These are phyloP conservation scores for Kuraishia floccosa DNA, from an alignment of 805 yeast genomes.

Conservation along the genomic window DNA sequence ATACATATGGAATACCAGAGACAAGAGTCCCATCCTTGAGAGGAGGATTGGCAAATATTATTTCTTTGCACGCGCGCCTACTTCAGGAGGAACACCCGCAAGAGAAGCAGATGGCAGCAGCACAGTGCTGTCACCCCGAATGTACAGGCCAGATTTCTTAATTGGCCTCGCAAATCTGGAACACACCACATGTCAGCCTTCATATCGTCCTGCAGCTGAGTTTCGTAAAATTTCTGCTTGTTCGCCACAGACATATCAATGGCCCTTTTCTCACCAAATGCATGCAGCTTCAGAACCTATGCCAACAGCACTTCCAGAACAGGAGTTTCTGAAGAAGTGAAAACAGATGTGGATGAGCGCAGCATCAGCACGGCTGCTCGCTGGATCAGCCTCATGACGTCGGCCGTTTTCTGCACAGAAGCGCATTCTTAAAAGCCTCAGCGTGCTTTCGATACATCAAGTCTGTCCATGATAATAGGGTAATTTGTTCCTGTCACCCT, in stretches of 20 bases:
- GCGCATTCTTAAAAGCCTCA: constrained; percentile 43
- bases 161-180: constrained; percentile 93
- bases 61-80: constrained; percentile 93
- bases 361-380: constrained; percentile 77
- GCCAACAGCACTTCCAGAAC: constrained; percentile 85
- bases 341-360: constrained; percentile 93
- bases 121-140: constrained; percentile 98
- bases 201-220: constrained; percentile 74
- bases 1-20: constrained; percentile 98
- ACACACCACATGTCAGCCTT: constrained; percentile 83
- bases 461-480: constrained; percentile 38
- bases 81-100: constrained; percentile 97
- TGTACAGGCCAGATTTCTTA: constrained; percentile 87
- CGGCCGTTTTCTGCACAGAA: constrained; percentile 89
- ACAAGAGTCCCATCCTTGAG: constrained; percentile 85
- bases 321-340: constrained; percentile 61
- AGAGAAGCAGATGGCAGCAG: constrained; percentile 95
- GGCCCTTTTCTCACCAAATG: constrained; percentile 74
- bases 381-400: constrained; percentile 82
- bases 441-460: constrained; percentile 27
- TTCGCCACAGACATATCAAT: constrained; percentile 85
- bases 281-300: constrained; percentile 55
- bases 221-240: constrained; percentile 85
- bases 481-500: constrained; percentile 18
- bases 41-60: constrained; percentile 92